phyloP scores from a whole-genome alignment of 768 basidiomycete species.

The Auricularia sp. region DNA sequence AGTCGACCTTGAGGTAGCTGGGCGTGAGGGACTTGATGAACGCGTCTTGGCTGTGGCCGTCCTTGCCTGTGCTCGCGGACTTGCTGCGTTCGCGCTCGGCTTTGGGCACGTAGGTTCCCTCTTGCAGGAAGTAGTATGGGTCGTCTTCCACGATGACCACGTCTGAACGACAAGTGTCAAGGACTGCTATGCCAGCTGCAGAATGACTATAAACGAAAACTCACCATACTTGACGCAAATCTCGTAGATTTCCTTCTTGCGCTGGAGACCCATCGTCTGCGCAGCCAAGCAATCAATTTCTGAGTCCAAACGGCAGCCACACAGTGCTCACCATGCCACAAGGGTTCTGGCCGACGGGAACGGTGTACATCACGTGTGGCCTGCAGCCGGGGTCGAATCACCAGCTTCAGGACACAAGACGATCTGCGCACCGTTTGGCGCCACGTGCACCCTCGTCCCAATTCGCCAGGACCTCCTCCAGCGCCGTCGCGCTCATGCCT shows the following conservation, averaged over 20 bases:
- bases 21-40: slow-evolving; percentile 51
- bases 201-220: slow-evolving; percentile 1
- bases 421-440: slow-evolving; percentile 37
- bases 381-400: slow-evolving; percentile 22
- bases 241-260: slow-evolving; percentile 75
- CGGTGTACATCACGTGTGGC: slow-evolving; percentile 62
- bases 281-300: neutral
- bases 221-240: slow-evolving; percentile 71
- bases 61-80: neutral
- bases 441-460: slow-evolving; percentile 57
- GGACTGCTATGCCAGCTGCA: too few relatives aligned
- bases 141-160: slow-evolving; percentile 77
- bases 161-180: slow-evolving; percentile 26
- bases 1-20: slow-evolving; percentile 55
- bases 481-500: slow-evolving; percentile 54
- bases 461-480: slow-evolving; percentile 46
- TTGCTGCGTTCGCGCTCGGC: slow-evolving; percentile 16
- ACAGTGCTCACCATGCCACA: slow-evolving; percentile 50
- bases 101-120: slow-evolving; percentile 43
- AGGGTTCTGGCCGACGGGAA: slow-evolving; percentile 81
- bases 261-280: slow-evolving; percentile 47
- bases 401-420: too few relatives aligned
- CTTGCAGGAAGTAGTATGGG: slow-evolving; percentile 70
- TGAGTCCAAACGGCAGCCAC: neutral
- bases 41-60: slow-evolving; percentile 13